phyloP scores from a whole-genome alignment of 2,329 filamentous ascomycete species.

The Colletotrichum sp. region DNA sequence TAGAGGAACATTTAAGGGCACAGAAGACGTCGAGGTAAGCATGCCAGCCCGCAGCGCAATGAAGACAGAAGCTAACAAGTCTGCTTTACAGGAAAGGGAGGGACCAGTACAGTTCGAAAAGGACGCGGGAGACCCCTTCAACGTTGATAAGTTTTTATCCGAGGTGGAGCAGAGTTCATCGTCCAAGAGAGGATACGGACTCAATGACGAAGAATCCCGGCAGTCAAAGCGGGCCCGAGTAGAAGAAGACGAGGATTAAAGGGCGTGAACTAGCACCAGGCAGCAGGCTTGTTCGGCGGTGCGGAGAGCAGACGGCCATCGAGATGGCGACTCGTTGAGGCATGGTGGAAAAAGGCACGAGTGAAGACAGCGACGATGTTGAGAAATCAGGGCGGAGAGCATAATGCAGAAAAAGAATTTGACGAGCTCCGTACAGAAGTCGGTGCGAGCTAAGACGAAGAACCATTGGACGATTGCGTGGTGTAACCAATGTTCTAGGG shows the following conservation, averaged over 20 bases:
- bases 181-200: constrained; percentile 76
- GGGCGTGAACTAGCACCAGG: background rate
- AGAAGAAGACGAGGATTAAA: constrained; percentile 69
- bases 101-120: constrained; percentile 98
- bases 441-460: background rate
- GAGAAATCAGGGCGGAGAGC: background rate
- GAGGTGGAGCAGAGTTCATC: constrained; percentile 71
- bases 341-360: background rate
- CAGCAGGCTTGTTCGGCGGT: background rate
- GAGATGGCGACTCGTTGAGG: background rate
- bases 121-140: constrained; percentile 83
- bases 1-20: constrained; percentile 88
- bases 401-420: background rate
- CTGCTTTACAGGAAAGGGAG: constrained; percentile 66
- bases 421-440: background rate
- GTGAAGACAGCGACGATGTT: background rate
- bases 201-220: constrained; percentile 69
- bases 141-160: constrained; percentile 90
- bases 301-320: background rate
- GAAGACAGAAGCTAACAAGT: background rate
- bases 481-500: background rate
- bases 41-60: background rate
- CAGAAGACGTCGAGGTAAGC: constrained; percentile 79
- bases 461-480: constrained; percentile 7
- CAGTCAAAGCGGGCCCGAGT: constrained; percentile 77